Evolutionary conservation across 257 asterid species (phyloP).

Genomic region (Solanum lycopersicoides): DNA sequence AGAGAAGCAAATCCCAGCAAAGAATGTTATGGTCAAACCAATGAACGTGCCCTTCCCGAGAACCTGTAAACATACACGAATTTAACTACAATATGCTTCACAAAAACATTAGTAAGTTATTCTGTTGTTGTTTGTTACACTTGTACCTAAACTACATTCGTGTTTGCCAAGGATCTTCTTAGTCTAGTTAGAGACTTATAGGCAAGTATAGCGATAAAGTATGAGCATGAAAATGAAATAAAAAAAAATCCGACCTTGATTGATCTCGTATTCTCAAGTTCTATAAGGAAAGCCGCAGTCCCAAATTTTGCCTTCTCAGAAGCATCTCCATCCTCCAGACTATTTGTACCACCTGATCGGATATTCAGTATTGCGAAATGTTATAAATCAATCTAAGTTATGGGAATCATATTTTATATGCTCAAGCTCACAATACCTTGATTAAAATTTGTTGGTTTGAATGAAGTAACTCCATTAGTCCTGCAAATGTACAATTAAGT

Average conservation of each 20-base stretch:
- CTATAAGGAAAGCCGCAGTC: slow-evolving; percentile 68
- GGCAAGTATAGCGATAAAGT: background rate
- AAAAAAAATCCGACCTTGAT: slow-evolving; percentile 51
- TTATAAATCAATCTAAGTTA: background rate
- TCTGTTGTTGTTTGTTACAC: background rate
- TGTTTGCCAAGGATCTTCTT: background rate
- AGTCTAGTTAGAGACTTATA: background rate
- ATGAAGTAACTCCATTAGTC: background rate
- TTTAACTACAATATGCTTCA: background rate
- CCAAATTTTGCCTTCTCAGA: slow-evolving; percentile 55
- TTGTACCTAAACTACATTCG: background rate
- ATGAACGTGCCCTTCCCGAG: slow-evolving; percentile 70
- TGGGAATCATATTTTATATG: background rate
- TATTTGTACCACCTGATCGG: slow-evolving; percentile 1
- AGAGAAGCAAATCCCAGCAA: slow-evolving; percentile 88
- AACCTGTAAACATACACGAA: slow-evolving; percentile 36
- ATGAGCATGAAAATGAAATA: background rate
- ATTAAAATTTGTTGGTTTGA: background rate
- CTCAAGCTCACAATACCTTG: background rate
- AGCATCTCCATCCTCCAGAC: slow-evolving; percentile 41
- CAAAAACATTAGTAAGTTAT: background rate
- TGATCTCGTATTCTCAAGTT: slow-evolving; percentile 69
- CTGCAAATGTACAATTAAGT: slow-evolving; percentile 4
- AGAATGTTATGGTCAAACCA: slow-evolving; percentile 72
- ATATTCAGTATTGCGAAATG: background rate